phyloP scores from a whole-genome alignment of 768 basidiomycete species.

The Phaeolepiota aurea region DNA sequence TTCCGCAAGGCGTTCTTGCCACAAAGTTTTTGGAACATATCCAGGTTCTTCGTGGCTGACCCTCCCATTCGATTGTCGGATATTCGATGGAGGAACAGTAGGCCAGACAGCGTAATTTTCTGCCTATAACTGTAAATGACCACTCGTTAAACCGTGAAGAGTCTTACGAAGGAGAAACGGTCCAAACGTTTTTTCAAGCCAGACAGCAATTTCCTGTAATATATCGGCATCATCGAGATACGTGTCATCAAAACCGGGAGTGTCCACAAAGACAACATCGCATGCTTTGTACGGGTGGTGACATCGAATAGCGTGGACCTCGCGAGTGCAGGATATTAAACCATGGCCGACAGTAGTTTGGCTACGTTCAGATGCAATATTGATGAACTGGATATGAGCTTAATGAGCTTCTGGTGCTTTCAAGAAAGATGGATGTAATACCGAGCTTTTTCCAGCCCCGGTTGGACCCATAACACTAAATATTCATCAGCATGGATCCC shows the following conservation, averaged over 20 bases:
- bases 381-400: conserved; percentile 14
- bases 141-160: too few species aligned
- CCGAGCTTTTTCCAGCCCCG: conserved; percentile 16
- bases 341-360: conserved; percentile 13
- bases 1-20: conserved; percentile 5
- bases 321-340: conserved; percentile 15
- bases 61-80: conserved; percentile 9
- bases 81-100: conserved; percentile 12
- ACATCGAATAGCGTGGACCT: conserved; percentile 11
- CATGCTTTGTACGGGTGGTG: conserved; percentile 6
- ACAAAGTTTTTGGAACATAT: conserved; percentile 10
- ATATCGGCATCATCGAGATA: conserved; percentile 13
- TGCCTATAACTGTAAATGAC: conserved; percentile 6
- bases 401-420: background rate
- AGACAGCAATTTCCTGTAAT: conserved; percentile 14
- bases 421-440: conserved; percentile 2
- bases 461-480: conserved; percentile 17
- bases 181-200: conserved; percentile 18
- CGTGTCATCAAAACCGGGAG: conserved; percentile 22
- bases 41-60: conserved; percentile 4
- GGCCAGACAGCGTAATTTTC: conserved; percentile 7
- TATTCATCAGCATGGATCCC: background rate
- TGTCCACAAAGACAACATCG: conserved; percentile 19
- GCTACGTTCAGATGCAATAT: conserved; percentile 10
- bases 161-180: background rate